Evolutionary conservation across 78 protist species (phyloP), one percentile per base, ranked within the genome.

Genomic region (Pirum gemmata): DNA sequence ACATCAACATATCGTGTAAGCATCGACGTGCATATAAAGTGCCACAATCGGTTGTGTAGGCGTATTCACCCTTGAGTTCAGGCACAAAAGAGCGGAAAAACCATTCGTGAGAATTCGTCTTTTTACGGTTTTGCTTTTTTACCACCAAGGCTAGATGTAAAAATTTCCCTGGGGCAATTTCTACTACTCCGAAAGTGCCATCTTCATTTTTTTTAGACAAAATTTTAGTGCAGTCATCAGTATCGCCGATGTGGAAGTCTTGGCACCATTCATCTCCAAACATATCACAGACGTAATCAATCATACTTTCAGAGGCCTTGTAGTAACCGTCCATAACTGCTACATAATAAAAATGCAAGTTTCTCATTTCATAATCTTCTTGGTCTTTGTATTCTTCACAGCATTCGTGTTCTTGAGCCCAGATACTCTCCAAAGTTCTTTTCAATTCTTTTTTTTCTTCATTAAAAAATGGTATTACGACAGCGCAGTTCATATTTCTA

Each of bases 51-150:
- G 91, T 89, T 27, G 78, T 34, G 31, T 41, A 89, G 29, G 27
- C 72, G 27, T 74, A 87, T 78, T 87, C 38, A 41, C 78, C 72
- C 1, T 37, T 40, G 41, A 87, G 34, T 51, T 18, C 61, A n/a
- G 5, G 5, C 18, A 39, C 80, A 77, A 72, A 72, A 29, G 74
- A 29, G 36, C 27, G 33, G 38, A 89, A 61, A 33, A 89, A 89
- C 91, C 91, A 89, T 25, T 79, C 79, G 78, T 74, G 91, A 33
- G 78, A 31, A 79, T 89, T 89, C 31, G 35, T 74, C 78, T 89
- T 89, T 35, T 51, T 38, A n/a, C 74, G 73, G 38, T 89, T 89
- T 8, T 41, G 73, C 8, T 18, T 37, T 79, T 89, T 89, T 38
- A 89, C n/a, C 2, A 89, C 1, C 21, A 77, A 38, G 18, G 89